A percentile compares a stretch with the other conserved stretches of the same genome.
Evolutionary conservation across 2,329 filamentous ascomycete genomes (phyloP).

Genomic region (Parastagonospora avenae): DNA sequence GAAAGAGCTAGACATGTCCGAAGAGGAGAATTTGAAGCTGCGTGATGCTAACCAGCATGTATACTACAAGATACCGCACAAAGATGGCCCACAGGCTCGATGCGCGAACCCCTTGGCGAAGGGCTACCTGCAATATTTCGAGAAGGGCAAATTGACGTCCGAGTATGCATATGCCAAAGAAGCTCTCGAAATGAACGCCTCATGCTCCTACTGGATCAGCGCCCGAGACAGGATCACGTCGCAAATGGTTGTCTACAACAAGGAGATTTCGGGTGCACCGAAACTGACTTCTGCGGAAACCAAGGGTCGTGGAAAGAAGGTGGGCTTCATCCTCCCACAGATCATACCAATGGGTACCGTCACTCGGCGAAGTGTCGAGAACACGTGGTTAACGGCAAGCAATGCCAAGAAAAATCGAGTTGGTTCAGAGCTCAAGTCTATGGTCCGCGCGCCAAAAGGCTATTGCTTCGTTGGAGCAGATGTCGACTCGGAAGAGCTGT

Average conservation of each 20-base stretch:
- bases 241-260: slow-evolving; percentile 92
- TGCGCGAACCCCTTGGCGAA: slow-evolving; percentile 91
- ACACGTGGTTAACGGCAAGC: slow-evolving; percentile 96
- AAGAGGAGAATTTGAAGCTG: slow-evolving; percentile 68
- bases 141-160: slow-evolving; percentile 84
- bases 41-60: slow-evolving; percentile 67
- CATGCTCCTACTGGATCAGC: slow-evolving; percentile 99
- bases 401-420: slow-evolving; percentile 97
- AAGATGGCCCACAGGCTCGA: slow-evolving; percentile 84
- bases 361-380: slow-evolving; percentile 91
- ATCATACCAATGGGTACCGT: slow-evolving; percentile 98
- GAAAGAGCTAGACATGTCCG: slow-evolving; percentile 75
- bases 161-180: slow-evolving; percentile 91
- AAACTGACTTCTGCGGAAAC: slow-evolving; percentile 30
- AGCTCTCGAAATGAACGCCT: slow-evolving; percentile 97
- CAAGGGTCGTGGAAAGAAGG: slow-evolving; percentile 25
- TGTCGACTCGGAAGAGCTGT: slow-evolving; percentile 95
- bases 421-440: slow-evolving; percentile 94
- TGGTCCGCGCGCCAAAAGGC: slow-evolving; percentile 89
- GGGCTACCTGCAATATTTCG: slow-evolving; percentile 87
- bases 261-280: slow-evolving; percentile 53
- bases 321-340: slow-evolving; percentile 92
- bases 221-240: slow-evolving; percentile 89
- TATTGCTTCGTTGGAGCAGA: slow-evolving; percentile 96
- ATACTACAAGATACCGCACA: slow-evolving; percentile 96